A percentile compares a stretch with the other conserved stretches of the same genome.
phyloP scores from a whole-genome alignment of 208 protist species.

The Leishmania arabica region DNA sequence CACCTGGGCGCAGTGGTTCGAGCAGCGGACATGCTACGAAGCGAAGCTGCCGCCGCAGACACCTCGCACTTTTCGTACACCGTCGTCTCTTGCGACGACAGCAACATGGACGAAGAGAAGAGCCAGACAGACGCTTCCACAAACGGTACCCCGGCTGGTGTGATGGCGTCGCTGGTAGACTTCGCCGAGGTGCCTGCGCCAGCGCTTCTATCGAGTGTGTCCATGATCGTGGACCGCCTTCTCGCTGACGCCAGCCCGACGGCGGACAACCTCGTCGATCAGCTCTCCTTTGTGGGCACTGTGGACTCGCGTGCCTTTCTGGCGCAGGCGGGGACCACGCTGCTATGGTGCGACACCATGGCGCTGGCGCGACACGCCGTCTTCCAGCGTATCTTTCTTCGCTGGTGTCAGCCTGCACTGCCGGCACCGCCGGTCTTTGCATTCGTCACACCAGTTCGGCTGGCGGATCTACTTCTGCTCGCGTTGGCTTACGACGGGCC shows the following conservation, averaged over 20 bases:
- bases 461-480: conserved; percentile 52
- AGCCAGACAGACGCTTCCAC: not conserved
- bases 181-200: conserved; percentile 19
- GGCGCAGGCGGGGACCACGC: conserved; percentile 72
- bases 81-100: conserved; percentile 1
- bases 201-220: conserved; percentile 48
- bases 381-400: conserved; percentile 84
- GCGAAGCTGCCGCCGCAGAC: conserved; percentile 10
- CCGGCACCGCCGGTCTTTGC: conserved; percentile 41
- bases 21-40: conserved; percentile 23
- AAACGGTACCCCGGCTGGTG: not conserved
- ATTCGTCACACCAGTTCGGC: conserved; percentile 37
- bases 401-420: conserved; percentile 60
- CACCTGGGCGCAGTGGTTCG: conserved; percentile 26
- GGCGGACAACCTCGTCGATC: conserved; percentile 50
- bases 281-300: conserved; percentile 64
- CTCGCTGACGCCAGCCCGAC: conserved; percentile 44
- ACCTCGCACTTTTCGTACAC: conserved; percentile 7
- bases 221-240: conserved; percentile 47
- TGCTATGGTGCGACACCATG: conserved; percentile 72
- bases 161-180: conserved; percentile 12
- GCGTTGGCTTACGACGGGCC: conserved; percentile 56
- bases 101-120: conserved; percentile 1
- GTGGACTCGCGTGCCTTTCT: conserved; percentile 58
- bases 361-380: conserved; percentile 59